A percentile compares a stretch with the other conserved stretches of the same genome.
These are phyloP conservation scores for Fusarium clavum DNA, from an alignment of 2,329 filamentous ascomycete genomes.

Conservation along the genomic window DNA sequence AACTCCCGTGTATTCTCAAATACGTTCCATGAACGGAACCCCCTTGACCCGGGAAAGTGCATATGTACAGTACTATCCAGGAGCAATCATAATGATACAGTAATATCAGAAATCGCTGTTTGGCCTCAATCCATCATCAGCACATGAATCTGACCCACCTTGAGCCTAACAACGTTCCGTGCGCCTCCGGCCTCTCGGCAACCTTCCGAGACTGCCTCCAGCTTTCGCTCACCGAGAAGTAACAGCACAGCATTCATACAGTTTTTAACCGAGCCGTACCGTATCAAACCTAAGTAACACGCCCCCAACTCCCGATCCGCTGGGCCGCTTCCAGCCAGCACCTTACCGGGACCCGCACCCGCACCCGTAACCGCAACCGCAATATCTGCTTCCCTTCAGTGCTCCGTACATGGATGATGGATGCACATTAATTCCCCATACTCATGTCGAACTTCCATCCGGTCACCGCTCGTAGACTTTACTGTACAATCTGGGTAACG, in stretches of 20 bases:
- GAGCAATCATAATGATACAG: slow-evolving; percentile 7
- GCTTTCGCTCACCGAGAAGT: slow-evolving; percentile 24
- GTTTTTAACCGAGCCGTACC: not conserved
- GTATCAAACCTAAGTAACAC: slow-evolving; percentile 4
- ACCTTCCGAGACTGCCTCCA: slow-evolving; percentile 41
- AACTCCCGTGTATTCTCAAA: slow-evolving; percentile 29
- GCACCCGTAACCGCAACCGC: slow-evolving; percentile 10
- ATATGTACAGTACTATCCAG: slow-evolving; percentile 7
- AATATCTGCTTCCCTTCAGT: slow-evolving; percentile 15
- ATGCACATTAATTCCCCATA: slow-evolving; percentile 9
- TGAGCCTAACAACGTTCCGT: slow-evolving; percentile 36
- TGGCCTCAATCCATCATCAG: slow-evolving; percentile 21
- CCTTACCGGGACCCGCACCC: slow-evolving; percentile 21
- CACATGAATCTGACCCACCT: slow-evolving; percentile 15
- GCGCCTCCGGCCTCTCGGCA: slow-evolving; percentile 45
- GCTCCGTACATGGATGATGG: slow-evolving; percentile 10
- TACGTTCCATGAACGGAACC: slow-evolving; percentile 11
- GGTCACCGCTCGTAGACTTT: slow-evolving; percentile 39
- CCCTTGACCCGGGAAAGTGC: slow-evolving; percentile 9
- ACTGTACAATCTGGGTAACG: slow-evolving; percentile 15
- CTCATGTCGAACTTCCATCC: slow-evolving; percentile 21
- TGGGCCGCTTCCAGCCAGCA: slow-evolving; percentile 41
- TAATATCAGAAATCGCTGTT: slow-evolving; percentile 8
- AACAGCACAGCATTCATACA: slow-evolving; percentile 8
- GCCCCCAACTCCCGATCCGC: slow-evolving; percentile 42